Base-by-base conservation (phyloP, 148 eudicot species). In the Cornus controversa region DNA sequence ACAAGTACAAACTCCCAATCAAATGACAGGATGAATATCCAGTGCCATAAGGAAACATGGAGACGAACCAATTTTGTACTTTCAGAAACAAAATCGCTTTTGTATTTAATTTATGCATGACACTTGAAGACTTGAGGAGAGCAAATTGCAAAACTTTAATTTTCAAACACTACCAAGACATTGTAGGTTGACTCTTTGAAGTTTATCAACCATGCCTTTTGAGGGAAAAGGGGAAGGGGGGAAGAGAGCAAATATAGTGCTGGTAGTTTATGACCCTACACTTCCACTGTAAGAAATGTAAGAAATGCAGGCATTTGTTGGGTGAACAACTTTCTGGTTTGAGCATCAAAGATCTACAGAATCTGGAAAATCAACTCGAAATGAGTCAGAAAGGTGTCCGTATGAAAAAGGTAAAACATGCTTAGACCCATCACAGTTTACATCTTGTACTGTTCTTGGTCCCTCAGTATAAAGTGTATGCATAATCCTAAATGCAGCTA, bases 321-420 rank as follows among this genome's bases (percentile, higher is more conserved):
- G 97, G 98, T 77, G 88, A 91, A 84, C 88, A 89, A 65, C 94
- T 95, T 70, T 90, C 96, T 75, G 93, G 94, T 82, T 80, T 93
- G 88, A 86, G 82, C 70, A 45, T 81, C 80, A 83, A 90, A 67
- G 96, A 93, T 79, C 81, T 95, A 75, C 87, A 89, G 69, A 89
- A 80, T 81, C 86, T 95, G 82, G 97, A 91, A 84, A 89, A 78
- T 67, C 92, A 89, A 83, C 83, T 95, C 68, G 91, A 90, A 79
- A 79, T 78, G 78, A 89, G 94, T 79, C 75, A 91, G 80, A 90
- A 86, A 84, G 87, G 85, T 36, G 83, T 93, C 74, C 86, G 87
- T 29, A 71, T 64, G 85, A 89, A 76, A 76, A 95, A 92, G 96
- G 97, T 89, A 70, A 5, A 50, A 6, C 63, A 60, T 26, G 6